Percentiles rank a stretch among this genome's conserved stretches.
Conservation (phyloP, 1,139 yeast genomes). For the Suhomyces panamericanus region DNA sequence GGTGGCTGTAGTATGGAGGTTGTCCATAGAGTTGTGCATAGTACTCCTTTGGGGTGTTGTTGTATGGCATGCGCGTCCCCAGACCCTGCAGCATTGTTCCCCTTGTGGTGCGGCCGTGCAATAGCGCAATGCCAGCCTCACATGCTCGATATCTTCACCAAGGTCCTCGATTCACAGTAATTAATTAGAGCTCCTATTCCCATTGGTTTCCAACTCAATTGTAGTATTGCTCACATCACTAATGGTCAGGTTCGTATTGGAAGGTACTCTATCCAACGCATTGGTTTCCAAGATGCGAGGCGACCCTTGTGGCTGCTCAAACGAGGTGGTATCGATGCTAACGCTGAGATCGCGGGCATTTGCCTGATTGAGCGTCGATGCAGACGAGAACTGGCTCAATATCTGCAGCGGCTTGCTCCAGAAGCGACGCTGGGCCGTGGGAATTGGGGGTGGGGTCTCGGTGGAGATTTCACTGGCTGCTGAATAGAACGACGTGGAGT, state of each 20-base stretch:
- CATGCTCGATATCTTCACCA: no score
- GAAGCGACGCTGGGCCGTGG: conserved; percentile 7
- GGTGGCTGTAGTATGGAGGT: no score
- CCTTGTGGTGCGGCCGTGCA: no score
- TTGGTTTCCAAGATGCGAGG: neutral
- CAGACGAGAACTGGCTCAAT: conserved; percentile 23
- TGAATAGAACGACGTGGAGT: conserved; percentile 16
- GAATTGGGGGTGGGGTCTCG: neutral
- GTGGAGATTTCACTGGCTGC: conserved; percentile 15
- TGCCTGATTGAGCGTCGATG: conserved; percentile 14
- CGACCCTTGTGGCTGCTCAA: conserved; percentile 10
- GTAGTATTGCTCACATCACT: conserved; percentile 2
- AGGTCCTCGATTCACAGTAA: no score
- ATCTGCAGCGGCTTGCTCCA: conserved; percentile 32
- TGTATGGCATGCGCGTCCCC: no score
- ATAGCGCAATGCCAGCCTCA: no score
- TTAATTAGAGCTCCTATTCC: no score
- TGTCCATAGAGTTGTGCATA: no score
- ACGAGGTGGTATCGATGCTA: conserved; percentile 28
- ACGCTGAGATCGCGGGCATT: conserved; percentile 20
- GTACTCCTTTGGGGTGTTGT: no score
- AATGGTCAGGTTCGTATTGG: neutral
- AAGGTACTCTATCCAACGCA: neutral
- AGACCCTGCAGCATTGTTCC: no score
- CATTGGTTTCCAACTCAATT: neutral